Evolutionary conservation across 139 green algal genomes (phyloP).

Genomic region (Tetraselmis striata): DNA sequence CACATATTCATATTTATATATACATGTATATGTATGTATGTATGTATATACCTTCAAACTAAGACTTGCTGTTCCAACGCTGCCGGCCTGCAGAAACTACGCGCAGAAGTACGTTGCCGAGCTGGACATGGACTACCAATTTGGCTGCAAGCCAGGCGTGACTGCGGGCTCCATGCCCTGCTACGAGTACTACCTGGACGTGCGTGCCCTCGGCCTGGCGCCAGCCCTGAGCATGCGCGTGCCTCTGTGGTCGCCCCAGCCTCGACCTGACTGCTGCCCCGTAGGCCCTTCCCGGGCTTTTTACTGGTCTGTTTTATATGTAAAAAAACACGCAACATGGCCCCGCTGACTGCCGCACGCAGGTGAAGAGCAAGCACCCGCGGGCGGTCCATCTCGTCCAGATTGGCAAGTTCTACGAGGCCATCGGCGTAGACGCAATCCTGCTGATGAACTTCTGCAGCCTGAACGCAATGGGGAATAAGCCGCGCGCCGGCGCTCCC

Average conservation of each 20-base stretch:
- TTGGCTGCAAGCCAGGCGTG: neutral
- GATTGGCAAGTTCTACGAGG: constrained; percentile 86
- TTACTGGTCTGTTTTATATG: too few relatives aligned
- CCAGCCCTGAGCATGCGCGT: too few relatives aligned
- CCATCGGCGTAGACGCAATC: constrained; percentile 73
- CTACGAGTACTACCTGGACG: neutral
- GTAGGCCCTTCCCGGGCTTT: too few relatives aligned
- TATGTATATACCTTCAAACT: neutral
- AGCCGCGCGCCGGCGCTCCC: constrained; percentile 31
- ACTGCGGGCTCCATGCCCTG: neutral
- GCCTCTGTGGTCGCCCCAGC: too few relatives aligned
- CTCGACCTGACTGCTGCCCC: too few relatives aligned
- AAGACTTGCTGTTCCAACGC: neutral
- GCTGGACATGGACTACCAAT: neutral
- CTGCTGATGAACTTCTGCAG: constrained; percentile 70
- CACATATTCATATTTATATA: neutral
- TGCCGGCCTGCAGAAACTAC: neutral
- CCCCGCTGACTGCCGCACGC: too few relatives aligned
- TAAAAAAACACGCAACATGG: too few relatives aligned
- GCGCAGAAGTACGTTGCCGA: neutral
- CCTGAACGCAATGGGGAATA: constrained; percentile 71
- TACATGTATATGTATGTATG: neutral
- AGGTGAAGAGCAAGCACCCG: neutral
- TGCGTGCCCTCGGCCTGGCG: too few relatives aligned
- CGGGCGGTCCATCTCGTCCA: neutral